phyloP scores from a whole-genome alignment of 2,329 filamentous ascomycete species.

The Ceratocystis variospora region DNA sequence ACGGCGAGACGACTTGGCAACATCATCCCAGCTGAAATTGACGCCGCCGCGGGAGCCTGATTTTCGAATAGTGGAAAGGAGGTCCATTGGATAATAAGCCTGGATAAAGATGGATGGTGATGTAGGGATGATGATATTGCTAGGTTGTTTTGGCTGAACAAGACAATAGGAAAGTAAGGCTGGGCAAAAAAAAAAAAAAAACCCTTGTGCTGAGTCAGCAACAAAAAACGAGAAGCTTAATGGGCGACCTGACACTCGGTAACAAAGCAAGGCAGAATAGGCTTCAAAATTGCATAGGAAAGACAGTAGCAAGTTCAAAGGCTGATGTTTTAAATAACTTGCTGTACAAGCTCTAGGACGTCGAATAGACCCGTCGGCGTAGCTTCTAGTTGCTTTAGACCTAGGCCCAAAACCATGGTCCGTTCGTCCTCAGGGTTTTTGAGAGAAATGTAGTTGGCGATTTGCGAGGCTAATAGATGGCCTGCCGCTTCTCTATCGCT shows the following conservation, averaged over 20 bases:
- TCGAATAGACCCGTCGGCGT: conserved; percentile 49
- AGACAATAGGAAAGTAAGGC: background rate
- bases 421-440: conserved; percentile 51
- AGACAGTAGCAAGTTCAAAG: background rate
- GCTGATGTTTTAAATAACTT: conserved; percentile 34
- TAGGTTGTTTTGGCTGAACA: background rate
- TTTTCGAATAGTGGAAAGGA: conserved; percentile 84
- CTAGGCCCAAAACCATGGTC: conserved; percentile 48
- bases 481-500: conserved; percentile 68
- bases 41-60: conserved; percentile 79
- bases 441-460: conserved; percentile 65
- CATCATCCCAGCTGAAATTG: conserved; percentile 95
- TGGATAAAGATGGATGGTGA: background rate
- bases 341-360: conserved; percentile 47
- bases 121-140: background rate
- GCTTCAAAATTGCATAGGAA: background rate
- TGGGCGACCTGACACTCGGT: background rate
- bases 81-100: conserved; percentile 54
- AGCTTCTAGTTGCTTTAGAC: conserved; percentile 37
- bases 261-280: background rate
- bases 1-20: conserved; percentile 72
- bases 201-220: conserved; percentile 5
- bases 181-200: background rate
- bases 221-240: background rate
- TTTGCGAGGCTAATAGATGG: conserved; percentile 78